A percentile compares a stretch with the other conserved stretches of the same genome.
Conservation (phyloP, 2,329 filamentous ascomycete species). For the Aspergillus amoenus region DNA sequence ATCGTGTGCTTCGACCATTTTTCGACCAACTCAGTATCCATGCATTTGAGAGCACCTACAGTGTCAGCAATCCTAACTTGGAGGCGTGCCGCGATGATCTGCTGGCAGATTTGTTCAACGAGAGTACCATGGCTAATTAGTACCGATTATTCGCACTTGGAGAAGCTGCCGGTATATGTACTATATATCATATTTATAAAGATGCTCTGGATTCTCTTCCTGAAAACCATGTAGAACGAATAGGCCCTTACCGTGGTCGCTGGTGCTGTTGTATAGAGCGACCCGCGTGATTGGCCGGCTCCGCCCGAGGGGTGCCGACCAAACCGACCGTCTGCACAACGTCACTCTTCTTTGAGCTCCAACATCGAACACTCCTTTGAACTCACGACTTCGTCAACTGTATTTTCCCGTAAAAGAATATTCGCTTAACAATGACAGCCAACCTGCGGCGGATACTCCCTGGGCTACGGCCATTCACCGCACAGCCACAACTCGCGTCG, state of each 20-base stretch:
- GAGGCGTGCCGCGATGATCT: conserved; percentile 64
- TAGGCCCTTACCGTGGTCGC: background rate
- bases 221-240: background rate
- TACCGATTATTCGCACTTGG: background rate
- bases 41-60: conserved; percentile 89
- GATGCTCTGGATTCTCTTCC: background rate
- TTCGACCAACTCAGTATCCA: conserved; percentile 90
- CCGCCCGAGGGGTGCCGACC: conserved; percentile 12
- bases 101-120: conserved; percentile 76
- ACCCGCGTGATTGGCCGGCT: conserved; percentile 13
- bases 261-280: conserved; percentile 14
- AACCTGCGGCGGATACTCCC: conserved; percentile 20
- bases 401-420: conserved; percentile 2
- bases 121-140: conserved; percentile 56
- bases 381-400: background rate
- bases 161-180: background rate
- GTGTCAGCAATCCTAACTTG: conserved; percentile 70
- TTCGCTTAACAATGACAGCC: conserved; percentile 12
- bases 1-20: conserved; percentile 79
- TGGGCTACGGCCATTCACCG: conserved; percentile 15
- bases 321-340: conserved; percentile 13
- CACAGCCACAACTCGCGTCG: conserved; percentile 22
- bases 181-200: background rate
- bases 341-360: conserved; percentile 17
- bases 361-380: background rate